Percentiles rank a stretch among this genome's conserved stretches.
phyloP scores from a whole-genome alignment of 495 filamentous ascomycete genomes.

The Penicillium pancosmium region DNA sequence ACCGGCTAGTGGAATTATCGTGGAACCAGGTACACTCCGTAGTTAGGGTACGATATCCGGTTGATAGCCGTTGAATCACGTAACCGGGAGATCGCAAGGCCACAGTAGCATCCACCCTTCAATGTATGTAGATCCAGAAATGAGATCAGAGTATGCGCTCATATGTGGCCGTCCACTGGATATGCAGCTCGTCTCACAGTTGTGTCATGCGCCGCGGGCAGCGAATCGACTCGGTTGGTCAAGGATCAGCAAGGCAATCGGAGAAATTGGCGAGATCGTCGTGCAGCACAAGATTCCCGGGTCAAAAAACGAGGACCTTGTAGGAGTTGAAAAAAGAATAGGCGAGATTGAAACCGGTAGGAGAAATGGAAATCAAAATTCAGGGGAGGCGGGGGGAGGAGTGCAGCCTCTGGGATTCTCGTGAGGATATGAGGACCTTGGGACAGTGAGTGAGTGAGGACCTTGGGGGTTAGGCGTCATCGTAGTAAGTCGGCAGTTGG shows the following conservation, averaged over 20 bases:
- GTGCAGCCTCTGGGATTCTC: not conserved
- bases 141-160: not conserved
- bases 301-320: conserved; percentile 29
- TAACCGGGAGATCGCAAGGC: conserved; percentile 8
- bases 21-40: conserved; percentile 9
- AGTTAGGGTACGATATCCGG: conserved; percentile 6
- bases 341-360: too few relatives aligned
- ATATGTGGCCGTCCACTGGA: conserved; percentile 5
- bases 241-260: conserved; percentile 23
- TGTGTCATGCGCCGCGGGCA: conserved; percentile 21
- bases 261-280: conserved; percentile 26
- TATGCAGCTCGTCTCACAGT: conserved; percentile 17
- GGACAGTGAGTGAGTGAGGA: conserved; percentile 31
- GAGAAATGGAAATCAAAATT: conserved; percentile 7
- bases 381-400: conserved; percentile 6
- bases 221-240: conserved; percentile 11
- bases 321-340: too few relatives aligned
- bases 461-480: conserved; percentile 41
- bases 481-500: not conserved
- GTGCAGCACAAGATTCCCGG: conserved; percentile 18
- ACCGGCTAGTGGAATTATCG: conserved; percentile 20
- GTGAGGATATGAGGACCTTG: conserved; percentile 34
- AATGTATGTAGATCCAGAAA: not conserved
- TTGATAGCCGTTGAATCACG: conserved; percentile 12
- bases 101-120: not conserved